Conservation (phyloP, 148 eudicot species). For the Nepenthes gracilis region DNA sequence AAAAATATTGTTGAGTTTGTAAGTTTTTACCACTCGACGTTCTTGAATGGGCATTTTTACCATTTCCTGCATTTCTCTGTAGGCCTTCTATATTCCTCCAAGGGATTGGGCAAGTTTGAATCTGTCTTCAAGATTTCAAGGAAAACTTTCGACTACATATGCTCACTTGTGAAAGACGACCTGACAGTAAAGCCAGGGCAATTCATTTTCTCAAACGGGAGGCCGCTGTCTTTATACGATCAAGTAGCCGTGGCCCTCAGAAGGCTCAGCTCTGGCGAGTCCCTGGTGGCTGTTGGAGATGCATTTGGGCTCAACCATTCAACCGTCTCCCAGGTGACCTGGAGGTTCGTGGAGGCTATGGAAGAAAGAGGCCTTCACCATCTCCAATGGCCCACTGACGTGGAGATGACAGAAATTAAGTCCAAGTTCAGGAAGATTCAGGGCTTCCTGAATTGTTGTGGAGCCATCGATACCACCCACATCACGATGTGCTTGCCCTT, state of each 20-base stretch:
- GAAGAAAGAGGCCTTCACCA: slow-evolving; percentile 68
- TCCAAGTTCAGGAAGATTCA: slow-evolving; percentile 54
- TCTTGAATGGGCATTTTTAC: not conserved
- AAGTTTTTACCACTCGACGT: not conserved
- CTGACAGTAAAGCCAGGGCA: slow-evolving; percentile 43
- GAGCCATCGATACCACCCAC: slow-evolving; percentile 77
- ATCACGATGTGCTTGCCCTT: slow-evolving; percentile 53
- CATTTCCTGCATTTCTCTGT: slow-evolving; percentile 9
- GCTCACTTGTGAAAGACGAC: slow-evolving; percentile 55
- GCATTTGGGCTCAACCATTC: slow-evolving; percentile 64
- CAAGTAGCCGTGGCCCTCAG: slow-evolving; percentile 81
- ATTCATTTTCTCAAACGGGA: slow-evolving; percentile 50
- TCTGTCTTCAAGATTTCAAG: slow-evolving; percentile 56
- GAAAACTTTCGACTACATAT: slow-evolving; percentile 72
- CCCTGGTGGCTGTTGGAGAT: slow-evolving; percentile 52
- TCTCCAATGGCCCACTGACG: slow-evolving; percentile 69
- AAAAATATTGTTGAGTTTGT: too few species aligned
- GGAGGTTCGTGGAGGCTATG: slow-evolving; percentile 86
- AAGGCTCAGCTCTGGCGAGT: slow-evolving; percentile 79
- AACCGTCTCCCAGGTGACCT: slow-evolving; percentile 80
- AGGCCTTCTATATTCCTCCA: slow-evolving; percentile 38
- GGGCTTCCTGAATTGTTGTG: slow-evolving; percentile 87
- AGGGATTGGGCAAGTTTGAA: slow-evolving; percentile 39
- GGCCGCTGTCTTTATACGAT: slow-evolving; percentile 42
- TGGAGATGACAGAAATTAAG: slow-evolving; percentile 46